phyloP scores from a whole-genome alignment of 2,329 filamentous ascomycete species.

The Falciphora oryzae region DNA sequence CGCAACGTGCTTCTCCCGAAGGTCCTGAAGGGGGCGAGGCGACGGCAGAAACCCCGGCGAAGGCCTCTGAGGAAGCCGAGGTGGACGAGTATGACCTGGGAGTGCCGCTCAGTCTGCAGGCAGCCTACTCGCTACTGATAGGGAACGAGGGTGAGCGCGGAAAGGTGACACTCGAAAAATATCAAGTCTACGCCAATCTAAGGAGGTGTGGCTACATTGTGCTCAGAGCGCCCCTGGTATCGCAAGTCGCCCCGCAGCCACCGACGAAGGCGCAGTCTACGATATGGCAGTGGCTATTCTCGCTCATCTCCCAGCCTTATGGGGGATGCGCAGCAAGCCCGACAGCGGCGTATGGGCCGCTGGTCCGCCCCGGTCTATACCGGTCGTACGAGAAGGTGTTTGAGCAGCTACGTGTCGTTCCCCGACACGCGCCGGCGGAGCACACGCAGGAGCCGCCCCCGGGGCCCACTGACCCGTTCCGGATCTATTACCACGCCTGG shows the following conservation, averaged over 20 bases:
- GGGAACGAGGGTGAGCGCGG: conserved; percentile 59
- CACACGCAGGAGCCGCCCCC: conserved; percentile 18
- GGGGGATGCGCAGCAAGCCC: not conserved
- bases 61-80: conserved; percentile 18
- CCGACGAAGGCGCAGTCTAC: not conserved
- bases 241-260: conserved; percentile 11
- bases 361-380: conserved; percentile 58
- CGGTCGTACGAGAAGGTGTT: conserved; percentile 68
- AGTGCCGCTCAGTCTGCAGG: conserved; percentile 85
- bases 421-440: conserved; percentile 57
- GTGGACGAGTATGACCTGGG: conserved; percentile 49
- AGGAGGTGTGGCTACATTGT: conserved; percentile 80
- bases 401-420: conserved; percentile 66
- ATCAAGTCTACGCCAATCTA: conserved; percentile 80
- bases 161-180: conserved; percentile 67
- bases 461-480: conserved; percentile 50
- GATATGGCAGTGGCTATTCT: conserved; percentile 50
- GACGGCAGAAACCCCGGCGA: conserved; percentile 19
- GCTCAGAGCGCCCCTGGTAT: conserved; percentile 53
- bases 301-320: conserved; percentile 32
- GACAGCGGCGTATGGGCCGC: conserved; percentile 42
- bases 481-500: conserved; percentile 76
- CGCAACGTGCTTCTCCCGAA: too few species aligned
- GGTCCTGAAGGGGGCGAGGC: conserved; percentile 14
- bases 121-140: conserved; percentile 79